Conservation (phyloP, 441 rosid genomes). For the Eruca vesicaria region DNA sequence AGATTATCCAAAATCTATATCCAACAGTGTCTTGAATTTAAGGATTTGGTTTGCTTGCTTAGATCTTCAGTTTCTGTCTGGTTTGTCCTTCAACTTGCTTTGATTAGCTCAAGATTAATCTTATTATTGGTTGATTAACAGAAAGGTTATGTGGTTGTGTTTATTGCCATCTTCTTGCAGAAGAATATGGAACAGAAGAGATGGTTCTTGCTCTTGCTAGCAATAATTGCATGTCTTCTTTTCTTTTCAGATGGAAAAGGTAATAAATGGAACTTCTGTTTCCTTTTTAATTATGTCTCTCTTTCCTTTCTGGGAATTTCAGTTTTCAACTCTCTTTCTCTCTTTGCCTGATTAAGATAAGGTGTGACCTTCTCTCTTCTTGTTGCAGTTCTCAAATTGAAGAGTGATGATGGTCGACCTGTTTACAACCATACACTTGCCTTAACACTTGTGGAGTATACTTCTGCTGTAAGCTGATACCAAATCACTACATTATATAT, state of each 20-base stretch:
- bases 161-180: slow-evolving; percentile 20
- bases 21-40: neutral
- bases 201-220: slow-evolving; percentile 31
- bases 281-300: neutral
- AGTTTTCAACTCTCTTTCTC: no score
- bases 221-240: slow-evolving; percentile 37
- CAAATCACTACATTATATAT: neutral
- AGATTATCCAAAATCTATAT: neutral
- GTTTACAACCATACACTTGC: slow-evolving; percentile 32
- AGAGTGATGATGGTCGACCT: slow-evolving; percentile 31
- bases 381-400: slow-evolving; percentile 48
- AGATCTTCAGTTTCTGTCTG: neutral
- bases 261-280: slow-evolving; percentile 17
- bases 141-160: neutral
- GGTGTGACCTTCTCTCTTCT: neutral
- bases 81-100: neutral
- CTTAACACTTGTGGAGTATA: neutral
- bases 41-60: neutral
- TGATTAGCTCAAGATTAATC: neutral
- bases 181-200: slow-evolving; percentile 45
- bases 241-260: slow-evolving; percentile 46
- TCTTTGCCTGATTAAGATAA: neutral
- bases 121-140: neutral
- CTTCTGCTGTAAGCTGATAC: neutral
- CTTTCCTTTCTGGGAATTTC: no score